Evolutionary conservation across 495 filamentous ascomycete genomes (phyloP).

Genomic region (Tuber magnatum): DNA sequence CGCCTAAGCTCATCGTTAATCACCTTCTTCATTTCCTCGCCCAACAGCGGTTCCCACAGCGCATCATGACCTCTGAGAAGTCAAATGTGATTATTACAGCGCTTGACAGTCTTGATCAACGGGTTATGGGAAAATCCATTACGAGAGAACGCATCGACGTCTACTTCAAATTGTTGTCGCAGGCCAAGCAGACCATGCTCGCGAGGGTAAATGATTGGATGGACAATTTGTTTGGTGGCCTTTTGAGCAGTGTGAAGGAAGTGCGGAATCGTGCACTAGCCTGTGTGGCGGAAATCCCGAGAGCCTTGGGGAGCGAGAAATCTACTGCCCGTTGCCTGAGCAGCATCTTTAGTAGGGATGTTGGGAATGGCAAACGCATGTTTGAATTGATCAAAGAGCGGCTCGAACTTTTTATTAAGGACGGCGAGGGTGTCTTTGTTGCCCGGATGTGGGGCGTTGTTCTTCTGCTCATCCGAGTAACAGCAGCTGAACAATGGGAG

Average conservation of each 20-base stretch:
- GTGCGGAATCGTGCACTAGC: constrained; percentile 65
- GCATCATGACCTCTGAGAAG: constrained; percentile 63
- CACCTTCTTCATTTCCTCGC: constrained; percentile 70
- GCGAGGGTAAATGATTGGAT: constrained; percentile 61
- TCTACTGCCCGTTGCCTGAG: constrained; percentile 57
- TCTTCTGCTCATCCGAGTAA: constrained; percentile 60
- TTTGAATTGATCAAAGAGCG: constrained; percentile 57
- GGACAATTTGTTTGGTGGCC: constrained; percentile 67
- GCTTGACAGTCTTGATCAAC: constrained; percentile 63
- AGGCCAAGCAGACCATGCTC: constrained; percentile 60
- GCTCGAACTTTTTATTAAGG: constrained; percentile 62
- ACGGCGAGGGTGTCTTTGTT: constrained; percentile 61
- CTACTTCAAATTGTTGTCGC: constrained; percentile 65
- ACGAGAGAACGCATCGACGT: constrained; percentile 63
- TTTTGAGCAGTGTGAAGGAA: constrained; percentile 71
- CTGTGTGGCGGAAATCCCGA: constrained; percentile 61
- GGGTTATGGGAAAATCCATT: constrained; percentile 69
- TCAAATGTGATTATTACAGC: constrained; percentile 59
- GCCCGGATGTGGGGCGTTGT: constrained; percentile 83
- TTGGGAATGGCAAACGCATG: constrained; percentile 54
- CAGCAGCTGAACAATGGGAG: constrained; percentile 63
- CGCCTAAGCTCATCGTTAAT: constrained; percentile 68
- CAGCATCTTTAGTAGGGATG: constrained; percentile 55
- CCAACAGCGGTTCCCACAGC: constrained; percentile 66
- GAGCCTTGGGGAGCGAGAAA: constrained; percentile 57